Evolutionary conservation across 768 basidiomycete species (phyloP), one percentile per base, ranked within the genome.

Genomic region (Pleurotus sapidus): DNA sequence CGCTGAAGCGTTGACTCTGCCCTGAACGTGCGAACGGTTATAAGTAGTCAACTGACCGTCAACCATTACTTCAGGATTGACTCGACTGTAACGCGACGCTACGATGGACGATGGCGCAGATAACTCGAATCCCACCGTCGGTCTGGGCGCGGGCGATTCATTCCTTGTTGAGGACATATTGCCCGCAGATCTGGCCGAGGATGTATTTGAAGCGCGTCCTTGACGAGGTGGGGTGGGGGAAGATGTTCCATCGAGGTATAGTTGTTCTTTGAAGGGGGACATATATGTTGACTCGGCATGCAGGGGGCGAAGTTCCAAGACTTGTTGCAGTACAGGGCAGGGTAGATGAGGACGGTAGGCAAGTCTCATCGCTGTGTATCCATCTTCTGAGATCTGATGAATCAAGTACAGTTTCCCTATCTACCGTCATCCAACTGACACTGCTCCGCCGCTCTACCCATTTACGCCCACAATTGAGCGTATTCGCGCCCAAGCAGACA

Each of bases 341-440:
- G 39, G 69, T 87, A n/a, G 68, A 66, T 25, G 63, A 69, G 39
- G 83, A 83, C 59, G 79, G 81, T 43, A 81, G 80, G 82, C 79
- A 49, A 34, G 65, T 24, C 9, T 23, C 9, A 8, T 15, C 5
- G 11, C 23, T 30, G 15, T 30, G 18, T 14, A 34, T 24, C 8
- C 8, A 38, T 46, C 46, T 12, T 38, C 39, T 27, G 24, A 56
- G 5, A 4, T 17, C 15, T 23, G 11, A 34, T 51, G 1, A 30
- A 34, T 14, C 20, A 8, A 37, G 18, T 23, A 5, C 58, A 90
- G 88, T 63, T 85, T 83, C 65, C 91, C 91, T 4, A 77, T 93
- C 53, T 93, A 93, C 68, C 84, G 91, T 34, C 89, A 92, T 67
- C 91, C 91, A 12, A 83, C 89, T 2, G 91, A 93, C 66, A 82